Percentiles rank a stretch among this genome's conserved stretches.
Evolutionary conservation across 768 basidiomycete genomes (phyloP).

Genomic region (Podaxis sp.): DNA sequence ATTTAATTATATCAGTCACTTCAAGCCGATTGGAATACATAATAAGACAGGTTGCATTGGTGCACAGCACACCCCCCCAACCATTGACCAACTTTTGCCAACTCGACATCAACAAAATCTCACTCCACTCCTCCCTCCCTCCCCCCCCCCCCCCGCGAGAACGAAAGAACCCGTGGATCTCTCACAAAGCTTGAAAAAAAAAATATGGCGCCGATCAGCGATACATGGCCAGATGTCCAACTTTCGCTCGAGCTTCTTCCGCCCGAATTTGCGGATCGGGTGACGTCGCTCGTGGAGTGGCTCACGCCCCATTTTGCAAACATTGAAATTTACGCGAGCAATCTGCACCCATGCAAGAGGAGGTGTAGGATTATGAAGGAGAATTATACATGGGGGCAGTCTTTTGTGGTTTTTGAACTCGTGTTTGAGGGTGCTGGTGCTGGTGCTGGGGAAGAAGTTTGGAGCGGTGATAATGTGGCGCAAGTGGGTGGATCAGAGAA

Average conservation of each 20-base stretch:
- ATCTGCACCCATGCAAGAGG: conserved; percentile 26
- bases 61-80: background rate
- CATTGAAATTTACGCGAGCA: conserved; percentile 30
- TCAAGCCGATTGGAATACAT: background rate
- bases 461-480: background rate
- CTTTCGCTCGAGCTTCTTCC: conserved; percentile 32
- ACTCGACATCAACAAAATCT: background rate
- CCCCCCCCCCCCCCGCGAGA: background rate
- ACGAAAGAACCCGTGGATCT: background rate
- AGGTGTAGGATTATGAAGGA: conserved; percentile 28
- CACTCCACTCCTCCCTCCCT: too few species aligned
- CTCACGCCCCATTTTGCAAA: conserved; percentile 25
- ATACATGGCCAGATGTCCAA: conserved; percentile 33
- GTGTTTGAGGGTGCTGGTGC: conserved; percentile 18
- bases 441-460: background rate
- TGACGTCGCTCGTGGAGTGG: conserved; percentile 31
- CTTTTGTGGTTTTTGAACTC: conserved; percentile 35
- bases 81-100: background rate
- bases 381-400: conserved; percentile 38
- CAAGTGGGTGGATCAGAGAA: background rate
- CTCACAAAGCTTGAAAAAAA: background rate
- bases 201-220: conserved; percentile 26
- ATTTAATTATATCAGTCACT: background rate
- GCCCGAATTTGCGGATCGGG: conserved; percentile 27
- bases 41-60: background rate